phyloP scores from a whole-genome alignment of 352 stramenopile species.

The Pythium myriotylum region DNA sequence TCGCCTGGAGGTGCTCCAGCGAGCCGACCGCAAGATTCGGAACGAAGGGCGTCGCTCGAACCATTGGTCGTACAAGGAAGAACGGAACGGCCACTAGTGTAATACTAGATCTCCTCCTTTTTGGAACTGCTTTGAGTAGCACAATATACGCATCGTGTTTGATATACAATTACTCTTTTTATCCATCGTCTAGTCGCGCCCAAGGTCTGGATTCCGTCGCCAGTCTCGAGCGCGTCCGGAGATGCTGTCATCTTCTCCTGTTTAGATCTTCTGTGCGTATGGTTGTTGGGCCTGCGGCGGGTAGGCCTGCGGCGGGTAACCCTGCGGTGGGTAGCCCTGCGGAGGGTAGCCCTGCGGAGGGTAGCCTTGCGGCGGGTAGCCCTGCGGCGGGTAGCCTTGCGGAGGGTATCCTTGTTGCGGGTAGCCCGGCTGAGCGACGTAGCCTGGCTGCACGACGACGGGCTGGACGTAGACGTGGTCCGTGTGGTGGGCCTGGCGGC shows the following conservation, averaged over 20 bases:
- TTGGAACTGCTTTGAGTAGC: background rate
- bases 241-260: too few relatives aligned
- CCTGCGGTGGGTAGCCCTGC: conserved; percentile 49
- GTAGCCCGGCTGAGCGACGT: conserved; percentile 41
- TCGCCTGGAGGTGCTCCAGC: conserved; percentile 77
- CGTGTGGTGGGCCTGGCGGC: conserved; percentile 43
- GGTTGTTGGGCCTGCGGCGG: conserved; percentile 19
- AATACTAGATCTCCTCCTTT: background rate
- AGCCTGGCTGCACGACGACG: conserved; percentile 52
- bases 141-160: conserved; percentile 2
- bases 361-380: conserved; percentile 29
- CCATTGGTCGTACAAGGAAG: conserved; percentile 69
- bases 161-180: background rate
- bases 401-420: conserved; percentile 47
- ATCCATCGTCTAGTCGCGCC: background rate
- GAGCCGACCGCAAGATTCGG: conserved; percentile 73
- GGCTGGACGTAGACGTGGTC: conserved; percentile 77
- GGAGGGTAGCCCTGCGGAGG: conserved; percentile 17
- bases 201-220: background rate
- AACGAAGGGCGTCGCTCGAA: conserved; percentile 74
- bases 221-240: background rate
- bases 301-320: conserved; percentile 30
- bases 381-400: conserved; percentile 42
- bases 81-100: conserved; percentile 43
- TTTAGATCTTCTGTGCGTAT: conserved; percentile 33